phyloP scores from a whole-genome alignment of 345 rosid species.

The Hevea brasiliensis region DNA sequence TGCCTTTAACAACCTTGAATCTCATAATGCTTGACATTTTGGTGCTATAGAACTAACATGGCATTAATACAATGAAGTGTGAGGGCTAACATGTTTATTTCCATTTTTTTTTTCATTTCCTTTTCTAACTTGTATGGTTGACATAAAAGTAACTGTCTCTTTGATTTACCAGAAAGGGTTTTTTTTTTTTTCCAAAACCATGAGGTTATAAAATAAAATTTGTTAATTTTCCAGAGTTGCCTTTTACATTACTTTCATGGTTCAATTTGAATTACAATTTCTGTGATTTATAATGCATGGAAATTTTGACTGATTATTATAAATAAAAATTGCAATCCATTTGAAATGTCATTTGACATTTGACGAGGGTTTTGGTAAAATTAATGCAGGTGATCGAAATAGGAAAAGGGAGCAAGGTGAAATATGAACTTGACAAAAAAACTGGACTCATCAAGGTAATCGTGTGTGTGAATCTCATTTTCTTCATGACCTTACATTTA shows the following conservation, averaged over 20 bases:
- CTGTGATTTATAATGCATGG: neutral
- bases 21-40: no score
- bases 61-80: no score
- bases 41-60: no score
- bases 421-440: conserved; percentile 38
- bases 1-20: no score
- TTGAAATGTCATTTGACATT: neutral
- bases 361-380: neutral
- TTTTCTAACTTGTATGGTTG: no score
- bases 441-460: conserved; percentile 34
- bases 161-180: neutral
- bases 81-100: no score
- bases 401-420: conserved; percentile 38
- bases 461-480: neutral
- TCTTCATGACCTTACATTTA: neutral
- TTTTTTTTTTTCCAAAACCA: neutral
- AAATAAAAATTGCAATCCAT: neutral
- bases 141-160: neutral
- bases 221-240: neutral
- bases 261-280: neutral
- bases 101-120: no score
- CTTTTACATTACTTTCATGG: neutral
- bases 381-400: conserved; percentile 33
- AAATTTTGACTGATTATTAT: neutral
- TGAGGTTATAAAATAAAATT: neutral